Evolutionary conservation across 345 rosid species (phyloP).

Genomic region (Pugionium cornutum): DNA sequence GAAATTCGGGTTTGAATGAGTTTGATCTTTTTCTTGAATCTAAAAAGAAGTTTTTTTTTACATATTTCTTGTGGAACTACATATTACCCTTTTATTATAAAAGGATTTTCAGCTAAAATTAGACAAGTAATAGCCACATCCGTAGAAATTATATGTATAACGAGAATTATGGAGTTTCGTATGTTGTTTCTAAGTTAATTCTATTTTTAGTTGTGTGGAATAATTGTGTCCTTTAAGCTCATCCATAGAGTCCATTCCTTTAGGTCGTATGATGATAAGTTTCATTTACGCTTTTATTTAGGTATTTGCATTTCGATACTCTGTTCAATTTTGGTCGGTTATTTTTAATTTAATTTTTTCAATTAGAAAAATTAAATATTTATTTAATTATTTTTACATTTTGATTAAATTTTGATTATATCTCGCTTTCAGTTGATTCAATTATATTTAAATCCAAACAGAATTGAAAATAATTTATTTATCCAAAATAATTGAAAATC

Average conservation of each 20-base stretch:
- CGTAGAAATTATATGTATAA: slow-evolving; percentile 12
- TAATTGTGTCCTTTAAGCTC: neutral
- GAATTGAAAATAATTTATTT: too few species aligned
- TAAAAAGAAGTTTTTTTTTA: neutral
- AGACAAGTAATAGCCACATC: slow-evolving; percentile 9
- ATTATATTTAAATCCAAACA: too few species aligned
- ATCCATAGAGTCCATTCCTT: slow-evolving; percentile 4
- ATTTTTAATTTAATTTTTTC: too few species aligned
- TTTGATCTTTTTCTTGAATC: neutral
- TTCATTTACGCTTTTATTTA: too few species aligned
- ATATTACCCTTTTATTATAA: slow-evolving; percentile 23
- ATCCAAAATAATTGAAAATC: too few species aligned
- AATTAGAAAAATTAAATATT: too few species aligned
- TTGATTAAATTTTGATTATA: too few species aligned
- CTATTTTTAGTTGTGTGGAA: slow-evolving; percentile 29
- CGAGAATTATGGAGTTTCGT: slow-evolving; percentile 32
- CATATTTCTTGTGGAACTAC: slow-evolving; percentile 13
- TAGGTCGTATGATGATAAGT: too few species aligned
- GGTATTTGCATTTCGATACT: too few species aligned
- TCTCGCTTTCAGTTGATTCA: too few species aligned
- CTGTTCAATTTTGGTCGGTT: too few species aligned
- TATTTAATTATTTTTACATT: too few species aligned
- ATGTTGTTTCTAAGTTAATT: neutral
- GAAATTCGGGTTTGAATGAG: slow-evolving; percentile 9
- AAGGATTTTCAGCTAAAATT: slow-evolving; percentile 11